Evolutionary conservation across 2,329 filamentous ascomycete genomes (phyloP).

Genomic region (Orbilia blumenaviensis): DNA sequence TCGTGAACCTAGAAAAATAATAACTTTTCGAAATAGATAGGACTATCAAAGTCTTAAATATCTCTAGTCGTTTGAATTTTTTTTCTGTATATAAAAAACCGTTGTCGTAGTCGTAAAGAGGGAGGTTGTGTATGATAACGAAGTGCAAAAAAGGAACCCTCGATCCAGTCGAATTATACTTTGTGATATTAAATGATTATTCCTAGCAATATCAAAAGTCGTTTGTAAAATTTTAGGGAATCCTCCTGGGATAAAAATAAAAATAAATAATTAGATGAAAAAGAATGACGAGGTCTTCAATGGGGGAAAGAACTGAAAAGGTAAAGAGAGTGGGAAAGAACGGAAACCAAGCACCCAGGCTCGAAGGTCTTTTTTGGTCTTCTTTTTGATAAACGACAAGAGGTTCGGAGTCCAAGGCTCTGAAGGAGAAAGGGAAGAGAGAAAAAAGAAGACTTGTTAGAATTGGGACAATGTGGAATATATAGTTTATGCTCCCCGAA

Average conservation of each 20-base stretch:
- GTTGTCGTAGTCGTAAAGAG: conserved; percentile 1
- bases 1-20: conserved; percentile 17
- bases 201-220: conserved; percentile 26
- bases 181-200: conserved; percentile 40
- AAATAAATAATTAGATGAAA: too few relatives aligned
- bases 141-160: conserved; percentile 7
- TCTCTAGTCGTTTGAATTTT: not conserved
- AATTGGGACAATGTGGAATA: conserved; percentile 15
- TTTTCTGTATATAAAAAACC: not conserved
- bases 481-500: not conserved
- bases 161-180: conserved; percentile 51
- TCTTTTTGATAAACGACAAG: conserved; percentile 22
- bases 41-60: conserved; percentile 49
- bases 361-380: conserved; percentile 31
- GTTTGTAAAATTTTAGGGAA: conserved; percentile 41
- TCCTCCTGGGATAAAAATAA: conserved; percentile 56
- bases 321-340: conserved; percentile 32
- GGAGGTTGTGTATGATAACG: not conserved
- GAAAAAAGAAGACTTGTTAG: conserved; percentile 2
- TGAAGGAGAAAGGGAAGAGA: conserved; percentile 9
- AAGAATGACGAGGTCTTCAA: conserved; percentile 17
- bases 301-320: conserved; percentile 15
- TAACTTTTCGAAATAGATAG: conserved; percentile 11
- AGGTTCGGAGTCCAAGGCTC: conserved; percentile 48
- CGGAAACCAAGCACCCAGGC: conserved; percentile 50